A percentile compares a stretch with the other conserved stretches of the same genome.
phyloP scores from a whole-genome alignment of 2,329 filamentous ascomycete species.

The Thyridium curvatum region DNA sequence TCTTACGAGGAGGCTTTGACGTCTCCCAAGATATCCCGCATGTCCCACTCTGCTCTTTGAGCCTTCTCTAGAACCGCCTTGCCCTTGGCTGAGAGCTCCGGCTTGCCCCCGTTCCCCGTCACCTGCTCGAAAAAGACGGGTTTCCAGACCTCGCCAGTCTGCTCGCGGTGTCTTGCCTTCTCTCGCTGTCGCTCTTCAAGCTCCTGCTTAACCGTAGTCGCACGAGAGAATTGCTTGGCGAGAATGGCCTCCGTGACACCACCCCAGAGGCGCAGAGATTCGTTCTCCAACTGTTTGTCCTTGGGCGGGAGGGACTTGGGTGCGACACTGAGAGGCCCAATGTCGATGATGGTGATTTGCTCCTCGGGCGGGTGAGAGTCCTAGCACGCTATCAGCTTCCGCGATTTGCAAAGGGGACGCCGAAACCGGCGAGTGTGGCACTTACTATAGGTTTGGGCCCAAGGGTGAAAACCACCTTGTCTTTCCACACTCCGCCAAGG shows the following conservation, averaged over 20 bases:
- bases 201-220: constrained; percentile 82
- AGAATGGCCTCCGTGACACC: constrained; percentile 81
- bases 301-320: constrained; percentile 73
- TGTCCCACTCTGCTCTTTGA: constrained; percentile 44
- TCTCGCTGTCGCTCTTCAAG: constrained; percentile 85
- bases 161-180: constrained; percentile 75
- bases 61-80: constrained; percentile 42
- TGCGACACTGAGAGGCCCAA: constrained; percentile 73
- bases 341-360: constrained; percentile 75
- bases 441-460: constrained; percentile 57
- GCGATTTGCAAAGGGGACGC: neutral
- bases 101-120: constrained; percentile 48
- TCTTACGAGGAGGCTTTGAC: no score
- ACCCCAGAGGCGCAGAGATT: constrained; percentile 83
- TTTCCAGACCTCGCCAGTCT: constrained; percentile 59
- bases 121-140: constrained; percentile 79
- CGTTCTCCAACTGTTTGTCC: constrained; percentile 77
- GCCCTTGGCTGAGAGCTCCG: constrained; percentile 49
- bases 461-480: constrained; percentile 56
- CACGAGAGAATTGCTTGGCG: constrained; percentile 74
- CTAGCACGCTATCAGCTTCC: constrained; percentile 16
- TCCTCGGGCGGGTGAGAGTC: constrained; percentile 47
- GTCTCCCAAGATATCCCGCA: constrained; percentile 17
- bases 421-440: constrained; percentile 12
- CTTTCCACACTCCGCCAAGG: constrained; percentile 82